These are phyloP conservation scores for Xylaria curta DNA, from an alignment of 495 filamentous ascomycete species.

Conservation along the genomic window DNA sequence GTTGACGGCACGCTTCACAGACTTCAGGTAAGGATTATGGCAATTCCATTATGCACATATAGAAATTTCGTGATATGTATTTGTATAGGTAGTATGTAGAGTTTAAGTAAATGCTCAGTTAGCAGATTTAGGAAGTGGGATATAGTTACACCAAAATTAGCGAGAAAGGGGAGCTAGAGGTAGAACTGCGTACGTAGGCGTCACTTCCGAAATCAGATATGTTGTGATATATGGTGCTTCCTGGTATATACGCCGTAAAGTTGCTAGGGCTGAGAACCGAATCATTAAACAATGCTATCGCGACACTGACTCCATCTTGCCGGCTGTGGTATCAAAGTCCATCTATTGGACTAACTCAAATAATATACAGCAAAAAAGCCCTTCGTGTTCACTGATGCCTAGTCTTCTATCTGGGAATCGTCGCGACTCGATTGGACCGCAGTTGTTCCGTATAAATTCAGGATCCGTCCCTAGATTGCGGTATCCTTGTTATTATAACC, in stretches of 20 bases:
- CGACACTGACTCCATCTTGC: slow-evolving; percentile 13
- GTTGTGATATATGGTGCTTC: neutral
- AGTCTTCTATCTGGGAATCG: slow-evolving; percentile 35
- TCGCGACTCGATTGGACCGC: slow-evolving; percentile 32
- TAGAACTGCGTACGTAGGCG: neutral
- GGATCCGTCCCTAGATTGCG: slow-evolving; percentile 21
- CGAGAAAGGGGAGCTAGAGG: neutral
- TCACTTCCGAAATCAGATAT: neutral
- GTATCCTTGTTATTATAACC: slow-evolving; percentile 25
- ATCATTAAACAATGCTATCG: slow-evolving; percentile 28
- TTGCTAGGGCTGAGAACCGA: neutral
- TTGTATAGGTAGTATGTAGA: neutral
- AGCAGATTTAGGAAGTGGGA: neutral
- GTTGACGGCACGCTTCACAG: neutral
- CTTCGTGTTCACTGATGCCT: slow-evolving; percentile 36
- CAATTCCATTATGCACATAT: neutral
- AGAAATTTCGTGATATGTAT: neutral
- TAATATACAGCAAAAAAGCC: slow-evolving; percentile 45
- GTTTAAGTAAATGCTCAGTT: neutral
- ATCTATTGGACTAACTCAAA: slow-evolving; percentile 42
- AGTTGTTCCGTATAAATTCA: slow-evolving; percentile 27
- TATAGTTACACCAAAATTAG: neutral
- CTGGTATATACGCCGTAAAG: neutral
- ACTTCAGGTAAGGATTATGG: neutral
- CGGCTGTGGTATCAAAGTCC: slow-evolving; percentile 27